phyloP scores from a whole-genome alignment of 108 stramenopile species.

The Chaetoceros tenuissimus region DNA sequence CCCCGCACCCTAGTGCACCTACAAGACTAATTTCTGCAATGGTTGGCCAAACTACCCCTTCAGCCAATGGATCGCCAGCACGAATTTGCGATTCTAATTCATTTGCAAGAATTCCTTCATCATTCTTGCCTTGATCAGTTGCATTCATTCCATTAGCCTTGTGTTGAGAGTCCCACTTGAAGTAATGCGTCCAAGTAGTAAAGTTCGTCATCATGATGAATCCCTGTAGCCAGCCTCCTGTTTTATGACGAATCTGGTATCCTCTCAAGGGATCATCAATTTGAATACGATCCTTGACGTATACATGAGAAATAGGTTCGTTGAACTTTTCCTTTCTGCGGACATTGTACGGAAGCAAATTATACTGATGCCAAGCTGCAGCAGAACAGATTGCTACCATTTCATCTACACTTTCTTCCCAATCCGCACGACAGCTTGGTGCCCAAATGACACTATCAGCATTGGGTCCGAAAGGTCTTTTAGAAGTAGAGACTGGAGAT shows the following conservation, averaged over 20 bases:
- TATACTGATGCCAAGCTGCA: constrained; percentile 27
- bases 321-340: constrained; percentile 1
- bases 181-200: constrained; percentile 61
- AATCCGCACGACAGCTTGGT: constrained; percentile 39
- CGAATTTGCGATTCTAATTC: constrained; percentile 30
- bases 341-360: not conserved
- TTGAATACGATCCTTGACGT: constrained; percentile 63
- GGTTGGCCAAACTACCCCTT: constrained; percentile 41
- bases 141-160: constrained; percentile 19
- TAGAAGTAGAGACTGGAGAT: not conserved
- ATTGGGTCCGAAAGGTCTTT: constrained; percentile 9
- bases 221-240: constrained; percentile 61
- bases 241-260: constrained; percentile 45
- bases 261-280: constrained; percentile 69
- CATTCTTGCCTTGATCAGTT: not conserved
- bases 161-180: constrained; percentile 49
- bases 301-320: constrained; percentile 38
- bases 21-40: constrained; percentile 59
- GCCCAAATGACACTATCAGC: constrained; percentile 34
- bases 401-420: constrained; percentile 55
- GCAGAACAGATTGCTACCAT: constrained; percentile 44
- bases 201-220: constrained; percentile 57
- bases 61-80: constrained; percentile 31
- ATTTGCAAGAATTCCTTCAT: constrained; percentile 29
- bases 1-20: constrained; percentile 57